Evolutionary conservation across 1,284 basidiomycete genomes (phyloP), one percentile per base, ranked within the genome.

Genomic region (Xerocomus amazonicus): DNA sequence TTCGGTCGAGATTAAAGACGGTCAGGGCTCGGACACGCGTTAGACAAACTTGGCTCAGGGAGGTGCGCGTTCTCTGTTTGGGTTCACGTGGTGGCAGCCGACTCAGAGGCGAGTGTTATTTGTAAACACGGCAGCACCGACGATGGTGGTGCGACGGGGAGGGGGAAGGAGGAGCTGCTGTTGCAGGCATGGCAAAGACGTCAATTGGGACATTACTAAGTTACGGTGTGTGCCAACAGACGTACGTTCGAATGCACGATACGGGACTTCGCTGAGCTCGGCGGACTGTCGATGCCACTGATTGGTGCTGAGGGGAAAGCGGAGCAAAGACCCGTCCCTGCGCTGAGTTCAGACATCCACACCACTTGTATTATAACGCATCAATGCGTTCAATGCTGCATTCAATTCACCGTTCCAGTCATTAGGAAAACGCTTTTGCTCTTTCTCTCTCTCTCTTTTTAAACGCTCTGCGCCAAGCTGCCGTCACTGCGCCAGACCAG

Each of bases 41-140:
- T 67, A 36, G 55, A 66, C 65, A 67, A 69, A 69, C 64, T 69
- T 61, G 65, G 63, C 39, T 51, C 62, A 66, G 63, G 57, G 60
- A 31, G 48, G 63, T 62, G 57, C 57, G 59, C 54, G 66, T 65
- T 57, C 60, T 45, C 39, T 57, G 65, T 34, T 45, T 46, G 59
- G 12, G 54, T 68, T 65, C 63, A 69, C 63, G 63, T 68, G 63
- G 56, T 68, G 63, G 54, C 58, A 64, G 60, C 62, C 62, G 66
- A 64, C 19, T 23, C 19, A 63, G 53, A 58, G 50, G 55, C 41
- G 59, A 62, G 12, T 6, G 9, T 12, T 44, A 52, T 48, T 62
- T 51, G 58, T 44, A 51, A 23, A 23, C 4, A 33, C 16, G 35
- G 47, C 49, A 35, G 41, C 47, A 36, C 49, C 43, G 49, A 41